These are phyloP conservation scores for Cicer pinnatifidum DNA, from an alignment of 306 rosid species.

Conservation along the genomic window DNA sequence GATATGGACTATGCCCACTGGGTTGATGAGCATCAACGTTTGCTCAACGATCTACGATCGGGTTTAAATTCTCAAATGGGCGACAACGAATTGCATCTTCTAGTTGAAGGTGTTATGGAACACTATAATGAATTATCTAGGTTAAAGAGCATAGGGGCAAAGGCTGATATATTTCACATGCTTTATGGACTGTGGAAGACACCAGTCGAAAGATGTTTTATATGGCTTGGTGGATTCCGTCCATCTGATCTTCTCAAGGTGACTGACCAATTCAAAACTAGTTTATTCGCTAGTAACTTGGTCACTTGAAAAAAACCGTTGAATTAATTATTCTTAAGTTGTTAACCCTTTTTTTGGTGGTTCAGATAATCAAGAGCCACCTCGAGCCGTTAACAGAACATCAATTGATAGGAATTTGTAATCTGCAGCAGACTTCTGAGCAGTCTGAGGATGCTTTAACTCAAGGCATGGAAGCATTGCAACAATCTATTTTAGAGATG, in stretches of 20 bases:
- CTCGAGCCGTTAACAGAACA: slow-evolving; percentile 87
- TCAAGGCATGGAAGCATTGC: slow-evolving; percentile 80
- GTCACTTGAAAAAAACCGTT: neutral
- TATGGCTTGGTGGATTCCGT: slow-evolving; percentile 92
- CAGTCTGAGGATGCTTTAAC: slow-evolving; percentile 86
- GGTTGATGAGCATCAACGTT: slow-evolving; percentile 79
- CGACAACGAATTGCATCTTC: slow-evolving; percentile 66
- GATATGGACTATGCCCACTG: slow-evolving; percentile 77
- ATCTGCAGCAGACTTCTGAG: slow-evolving; percentile 68
- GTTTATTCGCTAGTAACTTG: slow-evolving; percentile 4
- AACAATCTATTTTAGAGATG: slow-evolving; percentile 67
- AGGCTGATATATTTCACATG: slow-evolving; percentile 81
- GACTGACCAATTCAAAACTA: neutral
- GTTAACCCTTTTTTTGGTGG: neutral
- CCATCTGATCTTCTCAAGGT: slow-evolving; percentile 89
- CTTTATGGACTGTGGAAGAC: slow-evolving; percentile 79
- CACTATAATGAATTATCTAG: slow-evolving; percentile 76
- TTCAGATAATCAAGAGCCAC: slow-evolving; percentile 70
- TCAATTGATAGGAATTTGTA: slow-evolving; percentile 72
- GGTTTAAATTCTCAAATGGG: slow-evolving; percentile 70
- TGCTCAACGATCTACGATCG: slow-evolving; percentile 67
- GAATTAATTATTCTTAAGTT: neutral
- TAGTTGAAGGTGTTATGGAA: slow-evolving; percentile 70
- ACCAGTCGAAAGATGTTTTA: slow-evolving; percentile 77
- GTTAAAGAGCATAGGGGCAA: slow-evolving; percentile 74